A percentile compares a stretch with the other conserved stretches of the same genome.
These are phyloP conservation scores for Saitozyma sp. DNA, from an alignment of 768 basidiomycete genomes.

Conservation along the genomic window DNA sequence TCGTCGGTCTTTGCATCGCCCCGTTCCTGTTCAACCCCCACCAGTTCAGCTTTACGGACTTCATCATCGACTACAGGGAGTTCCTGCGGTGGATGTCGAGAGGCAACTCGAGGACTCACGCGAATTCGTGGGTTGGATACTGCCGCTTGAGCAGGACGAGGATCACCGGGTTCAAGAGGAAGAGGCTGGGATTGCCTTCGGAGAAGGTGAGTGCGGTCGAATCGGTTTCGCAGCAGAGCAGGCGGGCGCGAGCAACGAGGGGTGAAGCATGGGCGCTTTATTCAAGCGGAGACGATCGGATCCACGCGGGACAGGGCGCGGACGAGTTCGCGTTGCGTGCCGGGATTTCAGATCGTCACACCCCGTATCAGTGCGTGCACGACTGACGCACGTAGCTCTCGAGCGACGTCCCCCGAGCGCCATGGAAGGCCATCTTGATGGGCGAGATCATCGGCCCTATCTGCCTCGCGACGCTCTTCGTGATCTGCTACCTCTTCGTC, in stretches of 20 bases:
- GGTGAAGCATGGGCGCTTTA: too few species aligned
- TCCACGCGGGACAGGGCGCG: too few species aligned
- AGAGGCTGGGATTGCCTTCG: constrained; percentile 91
- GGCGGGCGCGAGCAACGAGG: too few species aligned
- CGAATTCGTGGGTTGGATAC: constrained; percentile 99
- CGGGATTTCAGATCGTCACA: too few species aligned
- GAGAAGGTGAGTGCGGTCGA: constrained; percentile 62
- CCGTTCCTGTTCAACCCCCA: constrained; percentile 99
- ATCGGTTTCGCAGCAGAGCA: too few species aligned
- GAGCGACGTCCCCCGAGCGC: constrained; percentile 88
- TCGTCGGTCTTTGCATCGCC: constrained; percentile 83
- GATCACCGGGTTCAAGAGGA: constrained; percentile 99
- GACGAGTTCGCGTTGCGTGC: too few species aligned
- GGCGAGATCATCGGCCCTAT: constrained; percentile 85
- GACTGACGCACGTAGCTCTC: constrained; percentile 58
- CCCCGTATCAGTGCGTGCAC: not conserved
- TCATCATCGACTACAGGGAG: constrained; percentile 94
- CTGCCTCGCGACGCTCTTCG: constrained; percentile 79
- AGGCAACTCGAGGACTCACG: constrained; percentile 94
- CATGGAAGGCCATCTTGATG: constrained; percentile 84
- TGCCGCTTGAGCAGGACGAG: constrained; percentile 95
- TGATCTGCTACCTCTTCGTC: constrained; percentile 75
- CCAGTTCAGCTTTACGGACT: constrained; percentile 95
- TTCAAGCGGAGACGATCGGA: too few species aligned
- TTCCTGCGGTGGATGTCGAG: constrained; percentile 99